Percentiles rank a stretch among this genome's conserved stretches.
Evolutionary conservation across 495 filamentous ascomycete species (phyloP).

Genomic region (Neurospora terricola): DNA sequence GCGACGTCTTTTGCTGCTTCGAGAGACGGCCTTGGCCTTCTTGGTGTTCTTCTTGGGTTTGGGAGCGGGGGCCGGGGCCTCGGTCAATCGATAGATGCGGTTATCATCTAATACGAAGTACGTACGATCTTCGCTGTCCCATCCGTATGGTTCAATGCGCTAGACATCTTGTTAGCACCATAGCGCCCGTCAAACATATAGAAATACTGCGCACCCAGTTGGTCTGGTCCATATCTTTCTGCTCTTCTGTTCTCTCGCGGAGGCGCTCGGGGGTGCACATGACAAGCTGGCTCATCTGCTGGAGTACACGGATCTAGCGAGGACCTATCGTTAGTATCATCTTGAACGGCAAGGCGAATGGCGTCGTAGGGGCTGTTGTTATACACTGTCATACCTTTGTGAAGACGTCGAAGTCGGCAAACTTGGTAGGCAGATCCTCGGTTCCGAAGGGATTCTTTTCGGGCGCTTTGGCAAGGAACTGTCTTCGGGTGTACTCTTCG

Average conservation of each 20-base stretch:
- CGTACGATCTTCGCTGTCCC: conserved; percentile 70
- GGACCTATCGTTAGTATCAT: not conserved
- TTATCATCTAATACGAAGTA: conserved; percentile 95
- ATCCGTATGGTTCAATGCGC: conserved; percentile 89
- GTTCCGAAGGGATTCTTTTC: conserved; percentile 76
- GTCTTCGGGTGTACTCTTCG: conserved; percentile 86
- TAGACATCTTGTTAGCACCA: conserved; percentile 30
- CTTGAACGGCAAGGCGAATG: not conserved
- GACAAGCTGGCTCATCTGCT: conserved; percentile 85
- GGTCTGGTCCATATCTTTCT: conserved; percentile 69
- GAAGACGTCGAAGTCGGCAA: conserved; percentile 73
- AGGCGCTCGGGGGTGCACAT: conserved; percentile 78
- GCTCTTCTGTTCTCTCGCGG: conserved; percentile 75
- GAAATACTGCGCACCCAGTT: conserved; percentile 56
- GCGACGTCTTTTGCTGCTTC: conserved; percentile 66
- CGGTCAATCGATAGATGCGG: conserved; percentile 75
- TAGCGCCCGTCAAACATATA: not conserved
- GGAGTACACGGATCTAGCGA: conserved; percentile 63
- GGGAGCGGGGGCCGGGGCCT: conserved; percentile 46
- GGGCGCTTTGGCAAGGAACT: conserved; percentile 77
- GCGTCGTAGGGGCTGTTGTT: not conserved
- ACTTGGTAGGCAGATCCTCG: conserved; percentile 60
- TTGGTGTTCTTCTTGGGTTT: conserved; percentile 72
- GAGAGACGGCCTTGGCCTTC: conserved; percentile 55
- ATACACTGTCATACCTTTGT: conserved; percentile 45